Conservation (phyloP, 2,329 filamentous ascomycete species). For the Chaetomium sp. region DNA sequence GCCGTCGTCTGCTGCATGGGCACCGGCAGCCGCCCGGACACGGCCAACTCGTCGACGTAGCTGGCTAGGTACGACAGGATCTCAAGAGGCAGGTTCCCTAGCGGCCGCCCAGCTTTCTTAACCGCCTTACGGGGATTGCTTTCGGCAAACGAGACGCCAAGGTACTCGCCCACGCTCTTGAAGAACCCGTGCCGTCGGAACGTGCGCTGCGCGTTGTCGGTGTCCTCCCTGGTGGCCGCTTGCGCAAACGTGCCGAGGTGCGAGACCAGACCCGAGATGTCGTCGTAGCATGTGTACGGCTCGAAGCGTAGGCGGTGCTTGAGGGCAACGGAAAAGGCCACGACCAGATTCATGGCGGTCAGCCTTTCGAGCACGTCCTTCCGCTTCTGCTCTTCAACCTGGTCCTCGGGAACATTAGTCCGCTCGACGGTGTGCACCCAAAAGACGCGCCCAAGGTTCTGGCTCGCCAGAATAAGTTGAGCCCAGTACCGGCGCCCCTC, state of each 20-base stretch:
- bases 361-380: conserved; percentile 62
- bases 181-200: conserved; percentile 30
- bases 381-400: conserved; percentile 51
- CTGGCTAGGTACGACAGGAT: conserved; percentile 59
- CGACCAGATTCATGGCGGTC: conserved; percentile 61
- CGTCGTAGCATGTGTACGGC: conserved; percentile 62
- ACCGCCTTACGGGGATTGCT: conserved; percentile 64
- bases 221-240: conserved; percentile 34
- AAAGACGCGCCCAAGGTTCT: conserved; percentile 68
- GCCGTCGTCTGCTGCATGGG: conserved; percentile 47
- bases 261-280: conserved; percentile 54
- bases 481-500: conserved; percentile 54
- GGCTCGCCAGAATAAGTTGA: conserved; percentile 52
- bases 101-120: conserved; percentile 58
- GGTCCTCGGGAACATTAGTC: conserved; percentile 24
- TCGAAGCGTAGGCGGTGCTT: conserved; percentile 72
- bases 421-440: conserved; percentile 68
- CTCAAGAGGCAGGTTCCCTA: conserved; percentile 67
- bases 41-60: conserved; percentile 52
- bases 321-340: conserved; percentile 60
- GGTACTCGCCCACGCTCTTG: conserved; percentile 55
- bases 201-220: conserved; percentile 26
- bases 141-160: conserved; percentile 61
- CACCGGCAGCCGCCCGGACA: conserved; percentile 41
- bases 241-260: conserved; percentile 63